Evolutionary conservation across 75 land plant species (phyloP).

Genomic region (Selaginella moellendorffii): DNA sequence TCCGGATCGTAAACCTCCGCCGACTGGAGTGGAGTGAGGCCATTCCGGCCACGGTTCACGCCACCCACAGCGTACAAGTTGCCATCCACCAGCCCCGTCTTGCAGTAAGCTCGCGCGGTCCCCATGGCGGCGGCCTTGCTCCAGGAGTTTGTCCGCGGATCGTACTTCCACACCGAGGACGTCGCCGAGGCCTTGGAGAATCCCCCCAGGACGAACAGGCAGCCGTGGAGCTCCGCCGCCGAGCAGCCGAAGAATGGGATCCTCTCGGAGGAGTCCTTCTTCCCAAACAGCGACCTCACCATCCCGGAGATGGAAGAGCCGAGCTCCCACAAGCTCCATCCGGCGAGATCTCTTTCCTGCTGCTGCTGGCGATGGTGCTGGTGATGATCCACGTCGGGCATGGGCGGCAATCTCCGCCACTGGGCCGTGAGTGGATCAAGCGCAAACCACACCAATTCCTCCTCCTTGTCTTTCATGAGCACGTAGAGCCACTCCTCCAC

Average conservation of each 20-base stretch:
- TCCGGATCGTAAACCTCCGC: slow-evolving; percentile 88
- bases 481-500: slow-evolving; percentile 90
- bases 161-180: slow-evolving; percentile 69
- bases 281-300: slow-evolving; percentile 60
- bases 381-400: slow-evolving; percentile 37
- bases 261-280: slow-evolving; percentile 37
- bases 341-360: slow-evolving; percentile 19
- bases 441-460: slow-evolving; percentile 65
- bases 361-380: slow-evolving; percentile 24
- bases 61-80: slow-evolving; percentile 97
- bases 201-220: slow-evolving; percentile 87
- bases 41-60: slow-evolving; percentile 60
- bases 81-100: slow-evolving; percentile 57
- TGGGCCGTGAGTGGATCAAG: slow-evolving; percentile 51
- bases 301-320: slow-evolving; percentile 36
- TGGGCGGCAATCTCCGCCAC: slow-evolving; percentile 76
- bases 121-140: slow-evolving; percentile 60
- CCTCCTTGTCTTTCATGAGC: slow-evolving; percentile 51
- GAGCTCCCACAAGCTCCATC: slow-evolving; percentile 34
- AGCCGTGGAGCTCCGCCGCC: slow-evolving; percentile 66
- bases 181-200: slow-evolving; percentile 60
- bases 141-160: slow-evolving; percentile 69
- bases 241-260: slow-evolving; percentile 82
- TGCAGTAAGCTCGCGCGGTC: slow-evolving; percentile 78
- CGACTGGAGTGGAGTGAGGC: slow-evolving; percentile 78